phyloP scores from a whole-genome alignment of 2,329 filamentous ascomycete species.

The Truncatella angustata region DNA sequence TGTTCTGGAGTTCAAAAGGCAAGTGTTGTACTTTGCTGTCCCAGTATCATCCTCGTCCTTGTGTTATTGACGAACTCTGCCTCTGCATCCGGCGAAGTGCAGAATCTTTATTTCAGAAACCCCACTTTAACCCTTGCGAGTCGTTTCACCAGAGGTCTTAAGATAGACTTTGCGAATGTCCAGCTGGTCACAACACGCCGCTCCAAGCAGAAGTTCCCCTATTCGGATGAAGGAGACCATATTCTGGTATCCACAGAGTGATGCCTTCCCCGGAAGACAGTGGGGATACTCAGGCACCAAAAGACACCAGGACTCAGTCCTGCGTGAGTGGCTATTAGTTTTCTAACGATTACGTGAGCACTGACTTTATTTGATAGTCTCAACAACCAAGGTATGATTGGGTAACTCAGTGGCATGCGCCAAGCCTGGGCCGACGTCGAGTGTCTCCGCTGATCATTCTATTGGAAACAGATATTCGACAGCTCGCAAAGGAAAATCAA shows the following conservation, averaged over 20 bases:
- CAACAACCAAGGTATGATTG: not conserved
- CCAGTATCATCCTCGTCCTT: no score
- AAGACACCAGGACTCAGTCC: not conserved
- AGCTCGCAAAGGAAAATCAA: not conserved
- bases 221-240: not conserved
- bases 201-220: not conserved
- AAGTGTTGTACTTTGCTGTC: not conserved
- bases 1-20: slow-evolving; percentile 1
- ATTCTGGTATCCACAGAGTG: not conserved
- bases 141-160: no score
- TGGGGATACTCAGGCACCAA: not conserved
- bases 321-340: not conserved
- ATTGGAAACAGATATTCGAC: not conserved
- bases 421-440: not conserved
- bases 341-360: not conserved
- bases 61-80: no score
- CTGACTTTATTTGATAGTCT: not conserved
- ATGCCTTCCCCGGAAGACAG: not conserved
- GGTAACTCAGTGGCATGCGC: no score
- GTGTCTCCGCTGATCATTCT: not conserved
- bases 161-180: no score
- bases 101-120: no score
- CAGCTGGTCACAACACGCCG: not conserved
- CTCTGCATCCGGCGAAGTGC: no score
- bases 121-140: no score